Conservation (phyloP, 805 yeast species). For the Yamadazyma kitorensis region DNA sequence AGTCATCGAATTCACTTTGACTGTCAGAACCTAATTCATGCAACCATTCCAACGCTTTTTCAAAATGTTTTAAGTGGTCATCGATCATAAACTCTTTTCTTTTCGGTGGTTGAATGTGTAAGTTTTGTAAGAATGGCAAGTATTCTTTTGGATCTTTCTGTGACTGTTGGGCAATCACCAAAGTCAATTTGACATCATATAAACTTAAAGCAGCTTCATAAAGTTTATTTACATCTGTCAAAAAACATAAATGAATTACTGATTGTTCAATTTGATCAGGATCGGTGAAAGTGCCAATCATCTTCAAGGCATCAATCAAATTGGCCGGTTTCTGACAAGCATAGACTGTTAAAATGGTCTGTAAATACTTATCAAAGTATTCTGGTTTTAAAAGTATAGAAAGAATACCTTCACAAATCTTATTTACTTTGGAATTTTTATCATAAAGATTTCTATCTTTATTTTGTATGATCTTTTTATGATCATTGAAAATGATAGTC, state of each 20-base stretch:
- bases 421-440: conserved; percentile 61
- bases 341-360: conserved; percentile 82
- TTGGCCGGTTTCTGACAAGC: conserved; percentile 92
- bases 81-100: conserved; percentile 79
- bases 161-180: conserved; percentile 89
- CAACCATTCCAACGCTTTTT: conserved; percentile 68
- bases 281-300: conserved; percentile 53
- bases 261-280: conserved; percentile 51
- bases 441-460: conserved; percentile 38
- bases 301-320: conserved; percentile 64
- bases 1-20: conserved; percentile 58
- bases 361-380: conserved; percentile 58
- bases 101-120: conserved; percentile 63
- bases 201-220: conserved; percentile 78
- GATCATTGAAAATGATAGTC: not conserved
- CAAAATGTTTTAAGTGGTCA: conserved; percentile 63
- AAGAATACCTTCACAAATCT: conserved; percentile 70
- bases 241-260: conserved; percentile 81
- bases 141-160: conserved; percentile 98
- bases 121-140: conserved; percentile 80
- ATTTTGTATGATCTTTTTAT: conserved; percentile 36
- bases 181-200: conserved; percentile 77
- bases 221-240: conserved; percentile 82
- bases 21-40: conserved; percentile 42
- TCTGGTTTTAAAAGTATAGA: conserved; percentile 50